Conservation (phyloP, 345 rosid genomes). For the Salix koriyanagi region DNA sequence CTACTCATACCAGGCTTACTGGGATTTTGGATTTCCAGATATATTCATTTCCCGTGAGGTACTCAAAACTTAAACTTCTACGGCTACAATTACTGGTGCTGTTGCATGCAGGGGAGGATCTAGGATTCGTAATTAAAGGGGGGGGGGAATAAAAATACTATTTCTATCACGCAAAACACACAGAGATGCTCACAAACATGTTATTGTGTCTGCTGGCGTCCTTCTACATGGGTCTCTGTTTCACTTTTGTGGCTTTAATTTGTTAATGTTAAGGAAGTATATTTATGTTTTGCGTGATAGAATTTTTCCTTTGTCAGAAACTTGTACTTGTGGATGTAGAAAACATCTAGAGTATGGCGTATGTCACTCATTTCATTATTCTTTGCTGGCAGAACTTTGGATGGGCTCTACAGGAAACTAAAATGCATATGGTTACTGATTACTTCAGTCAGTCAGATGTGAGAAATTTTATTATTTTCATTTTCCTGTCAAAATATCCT, state of each 20-base stretch:
- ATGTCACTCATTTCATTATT: slow-evolving; percentile 17
- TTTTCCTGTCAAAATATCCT: not conserved
- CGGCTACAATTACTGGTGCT: not conserved
- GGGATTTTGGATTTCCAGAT: slow-evolving; percentile 83
- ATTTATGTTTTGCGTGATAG: not conserved
- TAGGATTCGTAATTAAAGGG: no score
- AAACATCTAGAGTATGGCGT: not conserved
- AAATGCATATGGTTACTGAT: slow-evolving; percentile 85
- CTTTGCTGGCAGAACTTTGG: slow-evolving; percentile 65
- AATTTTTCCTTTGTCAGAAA: not conserved
- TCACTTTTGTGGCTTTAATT: not conserved
- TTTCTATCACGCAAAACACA: not conserved
- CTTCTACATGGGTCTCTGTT: not conserved
- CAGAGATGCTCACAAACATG: not conserved
- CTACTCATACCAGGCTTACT: slow-evolving; percentile 75
- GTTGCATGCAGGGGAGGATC: not conserved
- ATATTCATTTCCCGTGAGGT: slow-evolving; percentile 98
- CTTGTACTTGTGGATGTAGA: not conserved
- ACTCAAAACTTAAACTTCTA: slow-evolving; percentile 12
- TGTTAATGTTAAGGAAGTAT: not conserved
- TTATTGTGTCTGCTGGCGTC: not conserved
- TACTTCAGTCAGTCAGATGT: slow-evolving; percentile 88
- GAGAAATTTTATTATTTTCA: slow-evolving; percentile 23
- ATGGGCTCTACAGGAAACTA: slow-evolving; percentile 92
- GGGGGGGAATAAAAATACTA: no score